Base-by-base conservation (phyloP, 495 filamentous ascomycete species). In the Amorphotheca resinae region DNA sequence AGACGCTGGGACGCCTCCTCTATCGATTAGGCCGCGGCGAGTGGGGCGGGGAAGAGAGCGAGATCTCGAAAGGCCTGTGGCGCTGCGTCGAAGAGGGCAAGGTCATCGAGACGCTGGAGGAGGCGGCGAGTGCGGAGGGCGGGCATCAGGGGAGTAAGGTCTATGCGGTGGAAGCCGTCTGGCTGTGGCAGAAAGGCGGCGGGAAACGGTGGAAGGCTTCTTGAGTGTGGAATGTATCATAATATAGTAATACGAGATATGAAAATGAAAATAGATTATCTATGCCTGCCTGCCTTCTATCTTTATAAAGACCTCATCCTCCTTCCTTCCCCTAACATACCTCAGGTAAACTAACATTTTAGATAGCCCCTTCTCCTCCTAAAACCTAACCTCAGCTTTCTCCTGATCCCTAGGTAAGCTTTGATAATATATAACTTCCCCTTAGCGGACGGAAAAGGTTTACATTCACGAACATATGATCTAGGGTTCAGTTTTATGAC, bases 161-260 rank as follows among this genome's bases (percentile, higher is more conserved):
- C 1, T 91, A 84, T 73, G 91, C 91, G 26, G 76, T 78, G 15
- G 91, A 98, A 62, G 87, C 88, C 21, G 64, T 95, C 22, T 95
- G 91, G 89, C 56, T 94, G 33, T 91, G 82, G 73, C 76, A 85
- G 65, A 84, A 79, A 63, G 84, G 86, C 0, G 85, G 86, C 0
- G 74, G 70, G n/a, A 51, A 52, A 33, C n/a, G 44, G 2, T 51
- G 48, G 52, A 55, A 49, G 20, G 52, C 52, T n/a, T 28, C 34
- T 17, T 54, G 41, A 49, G 26, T n/a, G n/a, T n/a, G n/a, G n/a
- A n/a, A n/a, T n/a, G n/a, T n/a, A n/a, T n/a, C n/a, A n/a, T 37
- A n/a, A 15, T 0, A 4, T 15, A 9, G 21, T 4, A 41, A 26
- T 14, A 26, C 5, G 4, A 18, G 18, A 15, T 9, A 11, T 9